These are phyloP conservation scores for Apiospora koreana DNA, from an alignment of 2,329 filamentous ascomycete species.

Conservation along the genomic window DNA sequence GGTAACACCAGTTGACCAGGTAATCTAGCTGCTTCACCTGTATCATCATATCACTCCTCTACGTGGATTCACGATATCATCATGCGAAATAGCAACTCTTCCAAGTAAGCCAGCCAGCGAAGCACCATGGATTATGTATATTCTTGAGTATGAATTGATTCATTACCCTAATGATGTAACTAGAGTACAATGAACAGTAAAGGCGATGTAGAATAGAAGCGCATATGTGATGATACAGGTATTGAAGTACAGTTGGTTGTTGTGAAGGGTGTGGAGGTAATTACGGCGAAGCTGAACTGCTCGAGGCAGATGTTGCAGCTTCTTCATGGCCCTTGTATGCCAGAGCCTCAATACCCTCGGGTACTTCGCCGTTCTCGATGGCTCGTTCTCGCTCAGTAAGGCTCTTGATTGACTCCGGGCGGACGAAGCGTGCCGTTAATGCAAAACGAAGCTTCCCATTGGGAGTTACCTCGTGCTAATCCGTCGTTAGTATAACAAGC, in stretches of 20 bases:
- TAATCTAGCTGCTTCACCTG: too few species aligned
- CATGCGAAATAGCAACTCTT: too few species aligned
- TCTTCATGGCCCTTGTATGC: constrained; percentile 29
- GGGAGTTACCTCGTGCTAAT: constrained; percentile 53
- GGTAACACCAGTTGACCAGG: too few species aligned
- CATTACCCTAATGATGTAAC: too few species aligned
- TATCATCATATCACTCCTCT: too few species aligned
- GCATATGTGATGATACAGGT: background rate
- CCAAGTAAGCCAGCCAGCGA: too few species aligned
- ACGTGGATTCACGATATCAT: too few species aligned
- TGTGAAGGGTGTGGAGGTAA: background rate
- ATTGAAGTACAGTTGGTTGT: background rate
- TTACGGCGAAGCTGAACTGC: background rate
- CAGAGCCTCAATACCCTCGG: constrained; percentile 28
- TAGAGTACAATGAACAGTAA: background rate
- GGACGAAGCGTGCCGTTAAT: constrained; percentile 55
- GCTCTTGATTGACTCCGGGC: constrained; percentile 40
- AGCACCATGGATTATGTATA: too few species aligned
- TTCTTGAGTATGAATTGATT: too few species aligned
- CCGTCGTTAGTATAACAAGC: background rate
- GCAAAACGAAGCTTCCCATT: constrained; percentile 55
- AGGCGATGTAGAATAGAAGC: background rate
- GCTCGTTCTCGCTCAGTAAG: constrained; percentile 29
- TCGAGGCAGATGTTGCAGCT: background rate
- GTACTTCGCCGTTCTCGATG: constrained; percentile 34